A percentile compares a stretch with the other conserved stretches of the same genome.
Evolutionary conservation across 2,329 filamentous ascomycete genomes (phyloP).

Genomic region (Sporothrix inflata): DNA sequence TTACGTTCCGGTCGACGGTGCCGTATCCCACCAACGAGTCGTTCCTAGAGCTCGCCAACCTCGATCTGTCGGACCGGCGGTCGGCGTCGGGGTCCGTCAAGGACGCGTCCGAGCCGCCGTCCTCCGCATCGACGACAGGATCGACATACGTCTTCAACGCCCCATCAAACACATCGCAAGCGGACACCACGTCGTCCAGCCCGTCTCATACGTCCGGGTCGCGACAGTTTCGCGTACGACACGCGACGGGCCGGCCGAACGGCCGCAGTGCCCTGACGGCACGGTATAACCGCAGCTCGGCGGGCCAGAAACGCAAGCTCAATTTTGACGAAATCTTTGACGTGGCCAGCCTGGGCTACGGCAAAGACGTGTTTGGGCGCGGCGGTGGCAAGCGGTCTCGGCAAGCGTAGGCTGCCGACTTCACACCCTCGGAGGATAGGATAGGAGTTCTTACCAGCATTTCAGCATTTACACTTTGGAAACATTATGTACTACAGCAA

Average conservation of each 20-base stretch:
- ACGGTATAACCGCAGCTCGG: constrained; percentile 60
- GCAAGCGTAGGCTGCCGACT: constrained; percentile 43
- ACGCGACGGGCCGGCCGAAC: constrained; percentile 34
- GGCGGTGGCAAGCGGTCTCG: constrained; percentile 55
- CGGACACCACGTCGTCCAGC: constrained; percentile 23
- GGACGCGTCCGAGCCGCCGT: constrained; percentile 14
- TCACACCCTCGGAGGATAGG: not conserved
- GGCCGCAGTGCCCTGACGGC: constrained; percentile 38
- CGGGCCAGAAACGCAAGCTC: constrained; percentile 73
- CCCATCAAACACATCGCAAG: constrained; percentile 28
- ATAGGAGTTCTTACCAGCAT: not conserved
- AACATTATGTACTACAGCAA: constrained; percentile 7
- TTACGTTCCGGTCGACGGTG: constrained; percentile 71
- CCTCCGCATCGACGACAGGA: not conserved
- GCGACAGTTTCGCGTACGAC: constrained; percentile 33
- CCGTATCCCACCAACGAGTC: constrained; percentile 58
- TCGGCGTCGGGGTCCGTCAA: constrained; percentile 32
- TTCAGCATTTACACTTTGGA: constrained; percentile 18
- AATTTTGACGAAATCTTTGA: constrained; percentile 78
- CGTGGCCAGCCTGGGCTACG: constrained; percentile 60
- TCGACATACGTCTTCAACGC: constrained; percentile 27
- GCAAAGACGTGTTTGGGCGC: constrained; percentile 60
- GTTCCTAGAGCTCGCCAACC: constrained; percentile 64
- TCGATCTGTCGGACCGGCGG: constrained; percentile 60
- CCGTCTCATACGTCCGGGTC: constrained; percentile 12